Conservation (phyloP, 805 yeast genomes). For the Kodamaea kakaduensis region DNA sequence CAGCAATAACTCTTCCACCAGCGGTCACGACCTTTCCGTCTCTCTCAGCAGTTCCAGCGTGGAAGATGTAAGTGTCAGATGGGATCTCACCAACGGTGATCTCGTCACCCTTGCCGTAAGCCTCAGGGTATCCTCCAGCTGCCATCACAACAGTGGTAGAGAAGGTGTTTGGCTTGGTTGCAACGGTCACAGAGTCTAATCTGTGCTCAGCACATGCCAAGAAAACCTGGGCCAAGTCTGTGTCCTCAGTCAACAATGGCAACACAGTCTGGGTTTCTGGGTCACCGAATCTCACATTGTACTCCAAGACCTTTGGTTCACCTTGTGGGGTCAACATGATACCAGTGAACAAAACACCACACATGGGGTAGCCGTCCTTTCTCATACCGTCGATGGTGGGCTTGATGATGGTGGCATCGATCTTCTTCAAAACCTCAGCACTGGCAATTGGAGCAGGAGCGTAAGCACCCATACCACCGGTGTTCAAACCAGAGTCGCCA, state of each 20-base stretch:
- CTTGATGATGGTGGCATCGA: slow-evolving; percentile 70
- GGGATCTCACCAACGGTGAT: slow-evolving; percentile 58
- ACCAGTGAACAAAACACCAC: slow-evolving; percentile 94
- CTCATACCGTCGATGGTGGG: slow-evolving; percentile 97
- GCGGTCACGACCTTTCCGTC: slow-evolving; percentile 69
- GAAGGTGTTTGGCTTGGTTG: slow-evolving; percentile 51
- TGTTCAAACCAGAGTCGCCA: slow-evolving; percentile 89
- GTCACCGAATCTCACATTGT: slow-evolving; percentile 97
- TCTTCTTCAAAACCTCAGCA: slow-evolving; percentile 60
- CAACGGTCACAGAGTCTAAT: slow-evolving; percentile 71
- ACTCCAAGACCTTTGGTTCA: slow-evolving; percentile 94
- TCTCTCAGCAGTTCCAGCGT: slow-evolving; percentile 80
- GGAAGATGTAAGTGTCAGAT: slow-evolving; percentile 73
- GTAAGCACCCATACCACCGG: slow-evolving; percentile 99
- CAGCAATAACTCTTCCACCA: slow-evolving; percentile 97
- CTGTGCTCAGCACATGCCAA: slow-evolving; percentile 93
- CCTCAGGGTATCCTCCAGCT: slow-evolving; percentile 95
- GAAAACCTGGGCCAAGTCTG: slow-evolving; percentile 92
- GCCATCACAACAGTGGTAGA: slow-evolving; percentile 94
- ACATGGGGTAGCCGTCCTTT: slow-evolving; percentile 90
- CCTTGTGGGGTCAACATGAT: slow-evolving; percentile 73
- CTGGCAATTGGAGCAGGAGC: slow-evolving; percentile 98
- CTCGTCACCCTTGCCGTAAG: slow-evolving; percentile 80
- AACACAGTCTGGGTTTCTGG: slow-evolving; percentile 98
- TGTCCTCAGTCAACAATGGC: slow-evolving; percentile 73